Evolutionary conservation across 768 basidiomycete genomes (phyloP), one percentile per base, ranked within the genome.

Genomic region (Russula dissimulans): DNA sequence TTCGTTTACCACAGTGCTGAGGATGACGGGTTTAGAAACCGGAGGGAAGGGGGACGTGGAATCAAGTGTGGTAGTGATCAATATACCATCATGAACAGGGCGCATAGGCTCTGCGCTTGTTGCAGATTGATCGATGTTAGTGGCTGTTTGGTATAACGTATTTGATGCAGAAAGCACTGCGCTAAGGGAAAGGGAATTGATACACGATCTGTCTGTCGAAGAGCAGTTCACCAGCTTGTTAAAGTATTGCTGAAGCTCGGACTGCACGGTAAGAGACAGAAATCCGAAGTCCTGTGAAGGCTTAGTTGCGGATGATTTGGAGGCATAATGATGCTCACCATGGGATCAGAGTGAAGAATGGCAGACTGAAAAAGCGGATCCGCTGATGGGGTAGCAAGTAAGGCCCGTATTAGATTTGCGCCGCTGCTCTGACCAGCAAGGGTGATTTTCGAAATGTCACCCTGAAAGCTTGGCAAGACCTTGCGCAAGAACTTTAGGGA

Each of bases 301-400:
- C 41, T 64, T 31, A 54, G 45, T 6, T 50, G 43, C 1, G 18
- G 49, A 15, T 39, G 18, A 43, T 0, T 36, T 44, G 36, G 29
- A 29, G 10, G 10, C 18, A 11, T 11, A 29, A 3, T 15, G 6
- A 51, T 0, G 67, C 79, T 59, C 66, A 87, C 89, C 82, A 94
- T 89, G 3, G 92, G 88, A 67, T 94, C 93, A 0, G 90, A 92
- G 56, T 95, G 91, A 18, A 94, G 69, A 59, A 92, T 91, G 0
- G 85, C 89, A 54, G 81, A 86, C 59, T 79, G 76, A 77, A 95
- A 95, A 52, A 92, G 75, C 1, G 80, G 76, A 22, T 81, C 77
- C 0, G 85, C 91, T 3, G 84, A 81, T 3, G 91, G 88, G 3
- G 77, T 76, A 12, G 85, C 88, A 43, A 94, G 78, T 50, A 95